Evolutionary conservation across 2,329 filamentous ascomycete genomes (phyloP).

Genomic region (Scedosporium apiospermum): DNA sequence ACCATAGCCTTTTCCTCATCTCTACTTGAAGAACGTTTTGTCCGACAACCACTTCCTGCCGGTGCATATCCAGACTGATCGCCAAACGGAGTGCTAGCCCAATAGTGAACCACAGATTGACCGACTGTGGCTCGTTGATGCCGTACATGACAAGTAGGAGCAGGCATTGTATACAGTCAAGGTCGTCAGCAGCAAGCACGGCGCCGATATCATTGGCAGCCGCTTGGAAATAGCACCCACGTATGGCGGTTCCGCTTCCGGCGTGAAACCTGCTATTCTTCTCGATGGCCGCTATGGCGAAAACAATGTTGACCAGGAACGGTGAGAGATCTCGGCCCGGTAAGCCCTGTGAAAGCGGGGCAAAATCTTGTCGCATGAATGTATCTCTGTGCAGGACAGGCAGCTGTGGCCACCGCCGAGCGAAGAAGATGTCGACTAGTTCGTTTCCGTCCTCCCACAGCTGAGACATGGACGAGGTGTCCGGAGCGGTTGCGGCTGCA

Average conservation of each 20-base stretch:
- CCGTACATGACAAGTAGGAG: slow-evolving; percentile 17
- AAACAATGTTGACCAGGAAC: slow-evolving; percentile 16
- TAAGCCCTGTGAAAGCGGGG: neutral
- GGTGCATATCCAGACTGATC: slow-evolving; percentile 14
- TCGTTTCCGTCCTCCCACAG: neutral
- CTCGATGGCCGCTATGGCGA: slow-evolving; percentile 15
- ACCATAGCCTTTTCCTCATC: slow-evolving; percentile 19
- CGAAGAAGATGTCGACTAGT: slow-evolving; percentile 12
- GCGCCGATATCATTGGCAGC: neutral
- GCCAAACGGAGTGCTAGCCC: slow-evolving; percentile 15
- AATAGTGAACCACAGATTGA: slow-evolving; percentile 16
- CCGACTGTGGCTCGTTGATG: slow-evolving; percentile 16
- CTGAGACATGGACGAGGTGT: neutral
- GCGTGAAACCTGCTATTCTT: slow-evolving; percentile 1
- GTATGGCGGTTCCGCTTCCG: neutral
- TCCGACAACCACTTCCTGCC: neutral
- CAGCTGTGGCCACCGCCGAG: slow-evolving; percentile 16
- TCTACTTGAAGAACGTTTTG: slow-evolving; percentile 11
- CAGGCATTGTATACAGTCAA: slow-evolving; percentile 16
- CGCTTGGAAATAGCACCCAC: slow-evolving; percentile 2
- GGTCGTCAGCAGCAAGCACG: slow-evolving; percentile 12
- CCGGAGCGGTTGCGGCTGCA: neutral
- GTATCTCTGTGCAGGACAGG: slow-evolving; percentile 9
- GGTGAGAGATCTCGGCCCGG: slow-evolving; percentile 2
- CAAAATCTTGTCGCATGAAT: neutral